Conservation (phyloP, 2,329 filamentous ascomycete genomes). For the Penicillium sp. region DNA sequence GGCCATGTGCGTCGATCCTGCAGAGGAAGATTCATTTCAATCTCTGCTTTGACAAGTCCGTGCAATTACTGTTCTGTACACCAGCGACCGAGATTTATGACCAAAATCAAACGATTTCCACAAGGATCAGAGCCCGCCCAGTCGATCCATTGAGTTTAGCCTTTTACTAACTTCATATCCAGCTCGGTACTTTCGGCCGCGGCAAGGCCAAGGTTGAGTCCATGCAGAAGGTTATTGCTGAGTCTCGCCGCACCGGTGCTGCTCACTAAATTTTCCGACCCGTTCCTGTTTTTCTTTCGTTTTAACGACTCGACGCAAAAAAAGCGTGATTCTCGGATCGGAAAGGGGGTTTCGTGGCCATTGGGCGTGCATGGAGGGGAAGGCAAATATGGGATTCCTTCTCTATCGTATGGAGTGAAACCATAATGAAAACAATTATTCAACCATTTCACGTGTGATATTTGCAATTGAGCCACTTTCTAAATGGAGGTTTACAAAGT, state of each 20-base stretch:
- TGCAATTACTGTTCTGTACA: neutral
- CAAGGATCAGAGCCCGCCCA: neutral
- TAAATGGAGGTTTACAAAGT: neutral
- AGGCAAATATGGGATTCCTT: conserved; percentile 28
- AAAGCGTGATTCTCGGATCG: conserved; percentile 24
- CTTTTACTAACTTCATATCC: conserved; percentile 10
- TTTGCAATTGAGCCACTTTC: conserved; percentile 1
- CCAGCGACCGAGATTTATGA: neutral
- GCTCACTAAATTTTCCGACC: conserved; percentile 56
- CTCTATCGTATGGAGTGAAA: conserved; percentile 21
- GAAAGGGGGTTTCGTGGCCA: conserved; percentile 24
- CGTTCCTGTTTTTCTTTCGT: conserved; percentile 25
- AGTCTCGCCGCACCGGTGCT: conserved; percentile 69
- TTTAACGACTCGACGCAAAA: conserved; percentile 25
- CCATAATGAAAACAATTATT: conserved; percentile 30
- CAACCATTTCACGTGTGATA: conserved; percentile 12
- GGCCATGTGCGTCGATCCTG: neutral
- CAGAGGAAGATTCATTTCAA: neutral
- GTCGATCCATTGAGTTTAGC: neutral
- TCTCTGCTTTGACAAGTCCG: neutral
- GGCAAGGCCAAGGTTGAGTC: conserved; percentile 99
- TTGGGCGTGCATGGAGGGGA: conserved; percentile 24
- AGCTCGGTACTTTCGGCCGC: conserved; percentile 98
- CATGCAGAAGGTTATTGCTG: conserved; percentile 95
- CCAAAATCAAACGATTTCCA: neutral